Base-by-base conservation (phyloP, 2,329 filamentous ascomycete species). In the Curvularia hawaiiensis region DNA sequence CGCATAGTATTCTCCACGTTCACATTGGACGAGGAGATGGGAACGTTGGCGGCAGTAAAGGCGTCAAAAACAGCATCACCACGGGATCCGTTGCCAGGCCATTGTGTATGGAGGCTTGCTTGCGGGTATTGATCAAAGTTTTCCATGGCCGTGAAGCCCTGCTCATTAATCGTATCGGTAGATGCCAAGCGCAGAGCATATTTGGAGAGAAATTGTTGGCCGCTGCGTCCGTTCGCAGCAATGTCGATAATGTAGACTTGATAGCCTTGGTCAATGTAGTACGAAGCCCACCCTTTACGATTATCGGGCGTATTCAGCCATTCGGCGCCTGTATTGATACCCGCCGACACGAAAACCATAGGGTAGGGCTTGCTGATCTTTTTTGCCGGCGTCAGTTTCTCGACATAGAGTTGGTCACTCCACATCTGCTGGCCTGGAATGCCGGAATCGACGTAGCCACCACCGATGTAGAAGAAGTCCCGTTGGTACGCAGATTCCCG, bases 401-500 rank as follows among this genome's bases (percentile, higher is more conserved):
- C 64, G 28, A 68, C 63, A 28, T 68, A 68, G 24, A 67, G 31
- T 31, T 56, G 59, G 35, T 68, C 62, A 28, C 52, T 60, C 56
- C 56, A 61, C 14, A 64, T 56, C 28, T 61, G 63, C 31, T 65
- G 56, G 39, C 65, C 61, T 9, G 61, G 60, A 24, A 63, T 60
- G 12, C 61, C 56, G n/a, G 55, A 67, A 22, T 68, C 56, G 43
- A 66, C 58, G 48, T 69, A 70, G 43, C 61, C 47, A 49, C 67
- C 65, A 16, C 68, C 67, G n/a, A 70, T 56, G 52, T 69, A 70
- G 51, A 69, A 69, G 30, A 61, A 58, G 54, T 69, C 65, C 35
- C 65, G 62, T 5, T 60, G 53, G 45, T 67, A 63, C 16, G 58
- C 56, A 20, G 60, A 62, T 62, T 70, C 68, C 22, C 63, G 61